These are phyloP conservation scores for Allium cepa DNA, from an alignment of 106 monocot species.

Conservation along the genomic window DNA sequence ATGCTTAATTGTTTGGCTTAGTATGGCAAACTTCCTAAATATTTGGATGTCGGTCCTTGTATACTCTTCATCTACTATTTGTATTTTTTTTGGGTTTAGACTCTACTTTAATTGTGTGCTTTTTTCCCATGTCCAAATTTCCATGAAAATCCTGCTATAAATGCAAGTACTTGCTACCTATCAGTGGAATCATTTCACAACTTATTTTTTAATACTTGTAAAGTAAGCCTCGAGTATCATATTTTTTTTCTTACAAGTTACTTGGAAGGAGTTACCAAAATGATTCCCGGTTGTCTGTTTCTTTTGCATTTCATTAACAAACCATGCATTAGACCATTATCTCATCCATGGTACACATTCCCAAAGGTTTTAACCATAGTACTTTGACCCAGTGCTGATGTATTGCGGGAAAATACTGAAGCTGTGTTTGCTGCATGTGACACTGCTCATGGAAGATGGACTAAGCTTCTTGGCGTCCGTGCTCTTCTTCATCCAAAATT, in stretches of 20 bases:
- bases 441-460: constrained; percentile 99
- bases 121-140: too few relatives aligned
- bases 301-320: neutral
- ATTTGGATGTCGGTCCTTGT: too few relatives aligned
- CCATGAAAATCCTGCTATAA: too few relatives aligned
- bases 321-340: constrained; percentile 5
- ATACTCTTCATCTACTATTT: too few relatives aligned
- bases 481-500: constrained; percentile 89
- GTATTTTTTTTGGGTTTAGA: neutral
- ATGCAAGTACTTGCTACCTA: too few relatives aligned
- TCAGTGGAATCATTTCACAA: too few relatives aligned
- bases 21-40: too few relatives aligned
- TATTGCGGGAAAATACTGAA: constrained; percentile 97
- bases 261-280: too few relatives aligned
- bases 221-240: too few relatives aligned
- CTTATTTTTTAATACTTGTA: too few relatives aligned
- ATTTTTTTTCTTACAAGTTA: too few relatives aligned
- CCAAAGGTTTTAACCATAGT: neutral
- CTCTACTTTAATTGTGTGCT: neutral
- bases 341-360: neutral
- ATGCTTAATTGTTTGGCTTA: too few relatives aligned
- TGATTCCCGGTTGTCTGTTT: neutral
- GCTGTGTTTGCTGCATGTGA: constrained; percentile 94
- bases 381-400: constrained; percentile 80
- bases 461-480: constrained; percentile 96